A percentile compares a stretch with the other conserved stretches of the same genome.
phyloP scores from a whole-genome alignment of 148 eudicot genomes.

The Chenopodium berlandieri region DNA sequence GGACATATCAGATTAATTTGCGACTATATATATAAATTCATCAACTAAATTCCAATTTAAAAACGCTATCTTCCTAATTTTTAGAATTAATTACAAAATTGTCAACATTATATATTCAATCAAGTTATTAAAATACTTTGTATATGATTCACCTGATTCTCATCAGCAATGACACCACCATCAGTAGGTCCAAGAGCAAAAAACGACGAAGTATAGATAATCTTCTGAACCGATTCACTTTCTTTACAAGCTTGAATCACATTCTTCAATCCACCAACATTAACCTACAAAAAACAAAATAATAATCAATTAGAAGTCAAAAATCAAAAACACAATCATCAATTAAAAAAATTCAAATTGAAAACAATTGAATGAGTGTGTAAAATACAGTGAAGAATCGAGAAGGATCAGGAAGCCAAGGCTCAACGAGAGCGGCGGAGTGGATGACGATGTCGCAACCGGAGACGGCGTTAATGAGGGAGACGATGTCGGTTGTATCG shows the following conservation, averaged over 20 bases:
- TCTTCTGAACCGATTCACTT: slow-evolving; percentile 56
- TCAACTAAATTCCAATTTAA: no score
- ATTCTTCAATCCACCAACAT: slow-evolving; percentile 87
- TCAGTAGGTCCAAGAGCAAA: slow-evolving; percentile 87
- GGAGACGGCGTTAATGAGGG: slow-evolving; percentile 60
- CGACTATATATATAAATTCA: no score
- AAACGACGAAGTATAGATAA: slow-evolving; percentile 82
- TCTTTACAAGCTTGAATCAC: slow-evolving; percentile 66
- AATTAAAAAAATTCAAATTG: background rate
- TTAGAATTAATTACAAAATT: no score
- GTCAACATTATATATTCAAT: no score
- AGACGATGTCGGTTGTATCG: slow-evolving; percentile 61
- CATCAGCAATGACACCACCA: slow-evolving; percentile 71
- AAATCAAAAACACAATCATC: background rate
- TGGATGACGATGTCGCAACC: slow-evolving; percentile 70
- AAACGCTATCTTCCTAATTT: no score
- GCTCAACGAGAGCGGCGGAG: slow-evolving; percentile 89
- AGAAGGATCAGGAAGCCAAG: slow-evolving; percentile 86
- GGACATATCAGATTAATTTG: no score
- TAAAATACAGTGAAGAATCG: slow-evolving; percentile 44
- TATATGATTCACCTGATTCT: slow-evolving; percentile 50
- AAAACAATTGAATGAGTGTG: background rate
- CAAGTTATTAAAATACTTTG: no score
- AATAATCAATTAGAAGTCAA: background rate
- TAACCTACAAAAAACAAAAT: slow-evolving; percentile 42